Evolutionary conservation across 2,329 filamentous ascomycete species (phyloP).

Genomic region (Pseudogymnoascus sp.): DNA sequence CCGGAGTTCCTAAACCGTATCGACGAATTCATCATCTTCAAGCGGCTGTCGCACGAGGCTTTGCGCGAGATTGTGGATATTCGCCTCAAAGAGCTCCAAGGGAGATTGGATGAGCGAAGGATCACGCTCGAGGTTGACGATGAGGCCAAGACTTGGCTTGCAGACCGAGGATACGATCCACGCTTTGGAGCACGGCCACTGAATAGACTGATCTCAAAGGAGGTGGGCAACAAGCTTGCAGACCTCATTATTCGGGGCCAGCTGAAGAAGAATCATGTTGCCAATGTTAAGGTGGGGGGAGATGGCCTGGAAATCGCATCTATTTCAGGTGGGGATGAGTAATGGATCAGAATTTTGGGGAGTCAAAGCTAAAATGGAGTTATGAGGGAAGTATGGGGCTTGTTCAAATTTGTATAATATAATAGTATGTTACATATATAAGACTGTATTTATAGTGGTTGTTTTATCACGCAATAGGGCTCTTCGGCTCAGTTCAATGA

Average conservation of each 20-base stretch:
- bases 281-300: constrained; percentile 43
- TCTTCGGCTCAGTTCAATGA: background rate
- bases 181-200: constrained; percentile 85
- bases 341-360: background rate
- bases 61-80: constrained; percentile 93
- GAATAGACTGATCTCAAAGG: constrained; percentile 81
- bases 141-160: constrained; percentile 76
- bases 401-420: background rate
- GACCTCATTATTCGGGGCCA: constrained; percentile 87
- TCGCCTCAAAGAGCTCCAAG: constrained; percentile 74
- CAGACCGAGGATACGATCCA: constrained; percentile 82
- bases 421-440: background rate
- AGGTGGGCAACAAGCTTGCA: constrained; percentile 82
- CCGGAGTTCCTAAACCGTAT: constrained; percentile 96
- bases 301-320: background rate
- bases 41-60: constrained; percentile 68
- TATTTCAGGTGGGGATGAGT: background rate
- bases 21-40: constrained; percentile 95
- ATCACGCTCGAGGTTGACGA: constrained; percentile 67
- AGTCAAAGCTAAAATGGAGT: background rate
- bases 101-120: constrained; percentile 73
- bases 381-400: background rate
- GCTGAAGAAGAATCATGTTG: constrained; percentile 67
- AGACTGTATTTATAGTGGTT: background rate
- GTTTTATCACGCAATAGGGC: background rate